Conservation (phyloP, 108 stramenopile genomes). For the Fistulifera solaris region DNA sequence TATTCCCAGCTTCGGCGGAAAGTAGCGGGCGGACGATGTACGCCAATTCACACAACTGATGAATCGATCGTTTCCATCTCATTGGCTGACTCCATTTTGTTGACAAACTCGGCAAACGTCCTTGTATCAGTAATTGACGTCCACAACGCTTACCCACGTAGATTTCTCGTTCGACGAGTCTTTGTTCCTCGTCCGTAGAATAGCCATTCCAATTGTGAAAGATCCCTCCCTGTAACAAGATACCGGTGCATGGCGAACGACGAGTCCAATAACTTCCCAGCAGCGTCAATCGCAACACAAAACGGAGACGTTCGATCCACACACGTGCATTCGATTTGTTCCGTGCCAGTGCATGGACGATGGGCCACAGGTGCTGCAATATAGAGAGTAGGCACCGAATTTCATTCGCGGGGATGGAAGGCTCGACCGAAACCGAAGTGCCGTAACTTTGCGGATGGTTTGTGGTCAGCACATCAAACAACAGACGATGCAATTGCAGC, state of each 20-base stretch:
- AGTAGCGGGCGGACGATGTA: slow-evolving; percentile 24
- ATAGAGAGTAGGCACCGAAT: no score
- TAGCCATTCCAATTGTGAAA: neutral
- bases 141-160: slow-evolving; percentile 19
- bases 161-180: neutral
- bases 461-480: no score
- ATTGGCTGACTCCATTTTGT: neutral
- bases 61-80: neutral
- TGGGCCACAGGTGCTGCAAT: no score
- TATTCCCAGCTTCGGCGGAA: slow-evolving; percentile 6
- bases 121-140: neutral
- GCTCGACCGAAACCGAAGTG: no score
- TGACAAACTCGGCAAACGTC: neutral
- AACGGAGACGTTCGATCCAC: slow-evolving; percentile 8
- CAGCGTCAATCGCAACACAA: slow-evolving; percentile 7
- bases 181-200: slow-evolving; percentile 3
- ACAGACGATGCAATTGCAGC: no score
- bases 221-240: slow-evolving; percentile 5
- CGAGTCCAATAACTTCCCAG: slow-evolving; percentile 13
- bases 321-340: slow-evolving; percentile 2
- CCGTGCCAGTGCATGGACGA: no score
- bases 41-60: slow-evolving; percentile 22
- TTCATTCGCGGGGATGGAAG: no score
- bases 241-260: neutral
- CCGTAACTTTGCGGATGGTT: no score